A percentile compares a stretch with the other conserved stretches of the same genome.
phyloP scores from a whole-genome alignment of 768 basidiomycete genomes.

The Mycena rebaudengoi region DNA sequence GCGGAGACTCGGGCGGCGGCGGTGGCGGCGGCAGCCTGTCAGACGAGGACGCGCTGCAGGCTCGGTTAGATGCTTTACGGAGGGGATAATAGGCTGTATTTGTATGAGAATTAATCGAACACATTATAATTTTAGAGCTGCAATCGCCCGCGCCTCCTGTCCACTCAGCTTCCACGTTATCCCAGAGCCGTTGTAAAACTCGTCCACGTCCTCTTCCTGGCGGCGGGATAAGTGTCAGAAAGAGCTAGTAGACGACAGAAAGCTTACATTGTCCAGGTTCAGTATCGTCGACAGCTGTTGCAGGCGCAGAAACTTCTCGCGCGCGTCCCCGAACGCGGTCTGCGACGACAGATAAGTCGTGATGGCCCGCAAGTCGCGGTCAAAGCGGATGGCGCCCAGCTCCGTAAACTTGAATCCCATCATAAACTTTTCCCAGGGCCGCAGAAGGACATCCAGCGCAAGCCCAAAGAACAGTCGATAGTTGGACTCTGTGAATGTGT shows the following conservation, averaged over 20 bases:
- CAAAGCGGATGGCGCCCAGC: constrained; percentile 96
- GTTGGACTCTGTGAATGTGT: constrained; percentile 87
- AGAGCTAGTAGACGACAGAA: neutral
- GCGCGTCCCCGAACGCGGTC: constrained; percentile 86
- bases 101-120: constrained; percentile 18
- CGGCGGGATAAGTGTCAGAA: constrained; percentile 16
- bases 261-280: constrained; percentile 81
- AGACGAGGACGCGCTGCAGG: constrained; percentile 95
- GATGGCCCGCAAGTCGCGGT: constrained; percentile 88
- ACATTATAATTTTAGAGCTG: constrained; percentile 60
- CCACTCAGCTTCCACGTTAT: constrained; percentile 87
- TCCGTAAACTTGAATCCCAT: constrained; percentile 87
- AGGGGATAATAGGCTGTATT: constrained; percentile 55
- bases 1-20: constrained; percentile 47
- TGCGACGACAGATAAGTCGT: constrained; percentile 87
- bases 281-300: constrained; percentile 94
- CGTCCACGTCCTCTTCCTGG: constrained; percentile 93
- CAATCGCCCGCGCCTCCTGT: constrained; percentile 78
- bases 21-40: constrained; percentile 53
- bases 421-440: constrained; percentile 94
- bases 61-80: constrained; percentile 89
- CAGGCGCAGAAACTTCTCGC: constrained; percentile 91
- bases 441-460: constrained; percentile 86
- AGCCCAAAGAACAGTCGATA: constrained; percentile 88
- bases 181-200: constrained; percentile 93